Evolutionary conservation across 2,329 filamentous ascomycete genomes (phyloP), one percentile per base, ranked within the genome.

Genomic region (Huntiella savannae): DNA sequence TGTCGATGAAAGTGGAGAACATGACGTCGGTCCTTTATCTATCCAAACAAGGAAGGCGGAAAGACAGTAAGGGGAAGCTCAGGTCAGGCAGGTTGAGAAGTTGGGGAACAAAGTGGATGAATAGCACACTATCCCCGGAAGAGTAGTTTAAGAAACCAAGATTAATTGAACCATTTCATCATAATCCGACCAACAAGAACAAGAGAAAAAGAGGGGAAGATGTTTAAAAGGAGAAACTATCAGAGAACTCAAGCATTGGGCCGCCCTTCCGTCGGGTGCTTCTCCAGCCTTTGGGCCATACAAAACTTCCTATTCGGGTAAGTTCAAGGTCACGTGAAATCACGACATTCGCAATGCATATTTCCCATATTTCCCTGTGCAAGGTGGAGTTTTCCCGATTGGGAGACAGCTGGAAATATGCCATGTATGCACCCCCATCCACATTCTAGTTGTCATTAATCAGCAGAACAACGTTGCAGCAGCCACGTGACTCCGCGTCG

Each of bases 321-420:
- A 15, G 40, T n/a, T 46, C 12, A 3, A 45, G 45, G 41, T 50
- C 48, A 50, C 48, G 48, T 50, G 48, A 36, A 50, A 50, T 47
- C 45, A 47, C 48, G 28, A 32, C 48, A 50, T 50, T 43, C 33
- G 28, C 36, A 17, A 40, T 47, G 22, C 39, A 37, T 41, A 17
- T 40, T 32, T 47, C 45, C 47, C 38, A 37, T 41, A 17, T 40
- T 32, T 47, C 45, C 47, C 44, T 49, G 48, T 44, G 28, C 44
- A 33, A 43, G 34, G 40, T 46, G 48, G 39, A 46, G 48, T 44
- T 43, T 28, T 28, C 22, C 22, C 7, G 22, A 28, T 28, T 28
- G 22, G 22, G 22, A 28, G 22, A 28, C 22, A 28, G 22, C 22
- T 28, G 22, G 22, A 28, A 28, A 28, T 28, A 28, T 28, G 22